Base-by-base conservation (phyloP, 495 filamentous ascomycete species). In the Jackrogersella multiformis region DNA sequence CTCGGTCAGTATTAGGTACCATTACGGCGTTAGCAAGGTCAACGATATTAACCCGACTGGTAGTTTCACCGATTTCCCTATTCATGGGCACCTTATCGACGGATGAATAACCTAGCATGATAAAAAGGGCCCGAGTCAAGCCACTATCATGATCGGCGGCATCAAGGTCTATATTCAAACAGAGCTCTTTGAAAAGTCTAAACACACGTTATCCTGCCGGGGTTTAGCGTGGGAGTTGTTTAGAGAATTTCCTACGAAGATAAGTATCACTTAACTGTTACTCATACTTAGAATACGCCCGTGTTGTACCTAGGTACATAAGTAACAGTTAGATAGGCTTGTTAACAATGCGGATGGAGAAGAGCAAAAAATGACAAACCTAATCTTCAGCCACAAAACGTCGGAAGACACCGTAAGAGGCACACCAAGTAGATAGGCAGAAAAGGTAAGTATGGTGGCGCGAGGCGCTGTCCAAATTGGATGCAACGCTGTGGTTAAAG, bases 21-120 rank as follows among this genome's bases (percentile, higher is more conserved):
- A 64, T 2, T 13, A 34, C 52, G 62, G 61, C 61, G 61, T 57
- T 53, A 64, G 61, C 61, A 52, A 35, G 18, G 16, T 15, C 21
- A 39, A 39, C 26, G 36, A 30, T 21, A 51, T 9, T 16, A 34
- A 10, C 32, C 6, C 34, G 24, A 24, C 24, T 20, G 32, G 26
- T 4, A 20, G 18, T 35, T 42, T 34, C 36, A 44, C 5, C 13
- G 26, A 56, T 36, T 36, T 21, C 52, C 7, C 20, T 53, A 51
- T 41, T 42, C 21, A 12, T 38, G 18, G 24, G 16, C 6, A 0
- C 13, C 46, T 52, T 49, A 8, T 32, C 26, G 20, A 44, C 30
- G 45, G 32, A 38, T 42, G 20, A 10, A n/a, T 16, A 41, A 45
- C 36, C 36, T 8, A 15, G 52, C 6, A 38, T 28, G 8, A 12